Evolutionary conservation across 345 rosid genomes (phyloP), one percentile per base, ranked within the genome.

Genomic region (Eucalyptus curtisii): DNA sequence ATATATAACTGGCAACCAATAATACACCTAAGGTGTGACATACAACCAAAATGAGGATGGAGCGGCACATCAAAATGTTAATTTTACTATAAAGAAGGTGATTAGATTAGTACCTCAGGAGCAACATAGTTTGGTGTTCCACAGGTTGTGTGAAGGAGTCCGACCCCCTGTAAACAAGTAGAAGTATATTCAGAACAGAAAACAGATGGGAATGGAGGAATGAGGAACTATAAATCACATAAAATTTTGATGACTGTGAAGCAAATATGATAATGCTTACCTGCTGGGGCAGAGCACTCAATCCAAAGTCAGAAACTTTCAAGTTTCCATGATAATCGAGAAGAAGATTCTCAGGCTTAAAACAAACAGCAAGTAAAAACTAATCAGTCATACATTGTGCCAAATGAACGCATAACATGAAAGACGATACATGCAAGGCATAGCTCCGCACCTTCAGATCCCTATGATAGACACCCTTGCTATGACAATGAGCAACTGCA

Each of bases 101-200:
- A 76, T 24, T 76, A 76, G 14, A 20, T 37, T 37, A 37, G 27
- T 91, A 93, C 95, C 95, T 93, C 94, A 17, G 97, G 97, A 40
- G 97, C 97, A 87, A 95, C 91, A 91, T 95, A 95, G 92, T 95
- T 94, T 33, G 99, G 99, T 86, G 99, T 97, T 91, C 99, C 99
- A 91, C 99, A 97, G 48, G 97, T 94, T 13, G 99, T 97, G 87
- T 92, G 96, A 86, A 96, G 95, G 90, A 97, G 97, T 87, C 88
- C 94, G 80, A 88, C 94, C 81, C 96, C 95, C 97, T 94, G 89
- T 66, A 57, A 68, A 90, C 71, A 61, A 47, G 76, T 25, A 87
- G 52, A 89, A 91, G 87, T 13, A 31, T 31, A 86, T 71, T 76
- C 47, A 86, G 61, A 49, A 49, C 64, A 50, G 61, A 86, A 40